Conservation (phyloP, 164 flowering plant species). For the Vitis riparia region DNA sequence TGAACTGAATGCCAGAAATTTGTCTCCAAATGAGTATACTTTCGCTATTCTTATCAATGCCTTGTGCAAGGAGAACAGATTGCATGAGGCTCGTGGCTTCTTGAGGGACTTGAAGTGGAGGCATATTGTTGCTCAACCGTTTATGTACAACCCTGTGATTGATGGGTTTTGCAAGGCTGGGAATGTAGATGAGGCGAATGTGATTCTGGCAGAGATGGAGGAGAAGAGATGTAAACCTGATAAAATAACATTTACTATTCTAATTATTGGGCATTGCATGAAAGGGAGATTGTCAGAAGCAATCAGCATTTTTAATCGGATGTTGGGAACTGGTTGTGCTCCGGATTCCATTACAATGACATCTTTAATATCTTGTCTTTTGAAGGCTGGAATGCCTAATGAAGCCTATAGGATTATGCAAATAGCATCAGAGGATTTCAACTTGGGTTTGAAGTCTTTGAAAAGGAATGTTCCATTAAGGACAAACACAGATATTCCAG, state of each 20-base stretch:
- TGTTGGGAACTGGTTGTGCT: slow-evolving; percentile 55
- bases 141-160: slow-evolving; percentile 83
- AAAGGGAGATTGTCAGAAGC: slow-evolving; percentile 87
- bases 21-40: slow-evolving; percentile 69
- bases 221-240: slow-evolving; percentile 65
- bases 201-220: slow-evolving; percentile 71
- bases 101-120: slow-evolving; percentile 50
- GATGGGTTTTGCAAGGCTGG: slow-evolving; percentile 93
- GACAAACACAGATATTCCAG: slow-evolving; percentile 37
- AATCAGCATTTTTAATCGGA: slow-evolving; percentile 60
- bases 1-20: slow-evolving; percentile 49
- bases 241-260: slow-evolving; percentile 81
- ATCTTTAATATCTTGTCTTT: slow-evolving; percentile 62
- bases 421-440: slow-evolving; percentile 25
- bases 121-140: slow-evolving; percentile 53
- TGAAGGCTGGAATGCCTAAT: slow-evolving; percentile 86
- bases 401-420: slow-evolving; percentile 62
- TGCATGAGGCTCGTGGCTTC: slow-evolving; percentile 66
- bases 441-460: slow-evolving; percentile 27
- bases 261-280: slow-evolving; percentile 92
- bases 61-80: slow-evolving; percentile 71
- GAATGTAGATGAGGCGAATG: slow-evolving; percentile 82
- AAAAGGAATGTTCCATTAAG: slow-evolving; percentile 20
- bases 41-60: slow-evolving; percentile 64
- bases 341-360: slow-evolving; percentile 68